Percentiles rank a stretch among this genome's conserved stretches.
Conservation (phyloP, 306 rosid genomes). For the Hippophae rhamnoides region DNA sequence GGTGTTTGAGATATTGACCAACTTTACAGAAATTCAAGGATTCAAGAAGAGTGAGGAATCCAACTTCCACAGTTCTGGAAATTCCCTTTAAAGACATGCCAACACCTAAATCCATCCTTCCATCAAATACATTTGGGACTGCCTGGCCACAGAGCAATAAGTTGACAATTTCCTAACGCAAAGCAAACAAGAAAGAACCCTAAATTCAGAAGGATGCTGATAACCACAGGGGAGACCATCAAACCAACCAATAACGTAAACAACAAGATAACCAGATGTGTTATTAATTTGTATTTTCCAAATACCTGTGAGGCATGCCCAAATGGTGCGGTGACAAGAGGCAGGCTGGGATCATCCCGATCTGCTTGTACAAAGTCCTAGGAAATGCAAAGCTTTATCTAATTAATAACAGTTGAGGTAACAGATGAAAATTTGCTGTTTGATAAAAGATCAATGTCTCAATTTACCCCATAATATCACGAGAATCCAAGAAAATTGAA, state of each 20-base stretch:
- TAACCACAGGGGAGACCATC: constrained; percentile 4
- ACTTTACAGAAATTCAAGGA: constrained; percentile 88
- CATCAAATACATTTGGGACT: constrained; percentile 85
- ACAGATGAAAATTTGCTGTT: constrained; percentile 7
- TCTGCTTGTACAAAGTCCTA: constrained; percentile 85
- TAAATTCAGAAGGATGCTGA: background rate
- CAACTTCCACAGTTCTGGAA: constrained; percentile 75
- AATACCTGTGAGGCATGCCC: constrained; percentile 98
- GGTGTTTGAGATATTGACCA: constrained; percentile 72
- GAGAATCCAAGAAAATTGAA: background rate
- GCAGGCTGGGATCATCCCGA: constrained; percentile 94
- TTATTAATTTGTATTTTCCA: constrained; percentile 3
- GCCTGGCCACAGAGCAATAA: constrained; percentile 86
- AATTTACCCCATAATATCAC: constrained; percentile 6
- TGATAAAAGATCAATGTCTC: constrained; percentile 5
- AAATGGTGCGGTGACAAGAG: constrained; percentile 97
- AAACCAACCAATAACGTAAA: constrained; percentile 9
- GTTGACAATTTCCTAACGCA: constrained; percentile 81
- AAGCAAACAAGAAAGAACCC: constrained; percentile 12
- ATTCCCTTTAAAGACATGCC: constrained; percentile 88
- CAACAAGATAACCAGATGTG: constrained; percentile 8
- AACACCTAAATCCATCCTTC: constrained; percentile 89
- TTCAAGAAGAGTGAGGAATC: constrained; percentile 80
- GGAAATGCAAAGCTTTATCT: constrained; percentile 13
- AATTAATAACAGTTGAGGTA: constrained; percentile 12